Evolutionary conservation across 2,329 filamentous ascomycete species (phyloP).

Genomic region (Colletotrichum lupini): DNA sequence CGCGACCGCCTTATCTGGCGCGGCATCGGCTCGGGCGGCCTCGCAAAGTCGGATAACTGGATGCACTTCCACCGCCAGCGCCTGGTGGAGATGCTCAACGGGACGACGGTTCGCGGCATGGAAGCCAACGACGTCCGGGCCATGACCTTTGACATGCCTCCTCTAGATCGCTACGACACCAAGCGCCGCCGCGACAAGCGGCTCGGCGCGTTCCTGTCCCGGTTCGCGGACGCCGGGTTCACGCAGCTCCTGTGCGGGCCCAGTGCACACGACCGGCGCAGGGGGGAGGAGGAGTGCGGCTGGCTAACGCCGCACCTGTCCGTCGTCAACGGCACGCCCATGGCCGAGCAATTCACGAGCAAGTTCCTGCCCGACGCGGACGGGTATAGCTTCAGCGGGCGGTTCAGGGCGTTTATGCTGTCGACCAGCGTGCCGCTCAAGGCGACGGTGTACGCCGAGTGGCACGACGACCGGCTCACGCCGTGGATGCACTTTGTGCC

Average conservation of each 20-base stretch:
- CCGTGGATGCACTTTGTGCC: slow-evolving; percentile 81
- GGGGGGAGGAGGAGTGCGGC: slow-evolving; percentile 45
- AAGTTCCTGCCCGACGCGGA: slow-evolving; percentile 79
- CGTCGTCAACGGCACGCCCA: slow-evolving; percentile 47
- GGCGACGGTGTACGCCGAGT: slow-evolving; percentile 78
- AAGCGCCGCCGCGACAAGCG: slow-evolving; percentile 44
- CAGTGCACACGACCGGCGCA: slow-evolving; percentile 21
- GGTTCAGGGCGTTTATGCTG: slow-evolving; percentile 72
- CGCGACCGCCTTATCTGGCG: slow-evolving; percentile 69
- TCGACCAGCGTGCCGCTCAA: slow-evolving; percentile 76
- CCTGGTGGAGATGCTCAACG: slow-evolving; percentile 76
- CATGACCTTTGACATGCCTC: slow-evolving; percentile 62
- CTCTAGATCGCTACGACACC: slow-evolving; percentile 54
- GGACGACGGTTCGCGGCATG: slow-evolving; percentile 62
- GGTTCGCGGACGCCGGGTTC: slow-evolving; percentile 57
- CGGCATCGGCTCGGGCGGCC: slow-evolving; percentile 72
- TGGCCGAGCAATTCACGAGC: slow-evolving; percentile 62
- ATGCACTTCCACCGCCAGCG: slow-evolving; percentile 77
- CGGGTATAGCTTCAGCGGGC: slow-evolving; percentile 69
- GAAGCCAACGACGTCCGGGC: slow-evolving; percentile 54
- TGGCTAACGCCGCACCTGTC: slow-evolving; percentile 52
- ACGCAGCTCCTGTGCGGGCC: slow-evolving; percentile 51
- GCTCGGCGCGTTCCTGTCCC: slow-evolving; percentile 54
- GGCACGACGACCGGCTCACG: slow-evolving; percentile 77
- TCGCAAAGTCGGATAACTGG: slow-evolving; percentile 67